Base-by-base conservation (phyloP, 2,329 filamentous ascomycete species). In the Trichoderma sp. region DNA sequence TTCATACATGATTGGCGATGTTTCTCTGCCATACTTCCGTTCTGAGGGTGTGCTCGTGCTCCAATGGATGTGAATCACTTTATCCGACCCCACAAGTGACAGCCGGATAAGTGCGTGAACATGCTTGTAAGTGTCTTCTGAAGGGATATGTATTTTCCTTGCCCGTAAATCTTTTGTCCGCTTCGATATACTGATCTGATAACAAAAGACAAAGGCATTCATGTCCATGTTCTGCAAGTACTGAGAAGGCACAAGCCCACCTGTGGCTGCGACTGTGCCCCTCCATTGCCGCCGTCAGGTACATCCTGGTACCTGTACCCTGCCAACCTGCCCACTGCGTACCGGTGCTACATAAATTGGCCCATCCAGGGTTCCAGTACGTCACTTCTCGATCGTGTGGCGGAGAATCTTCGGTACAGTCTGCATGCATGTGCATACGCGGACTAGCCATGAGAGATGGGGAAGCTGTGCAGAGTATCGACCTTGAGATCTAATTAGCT, bases 351-450 rank as follows among this genome's bases (percentile, higher is more conserved):
- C 34, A 53, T 11, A 24, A 36, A 14, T 39, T 28, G 21, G 12
- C n/a, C 36, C 66, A 32, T 26, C n/a, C n/a, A 56, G 12, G 28
- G 39, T 15, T 64, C 26, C 56, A 69, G 57, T 70, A 70, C 67
- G 67, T 70, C 67, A 70, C 67, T 62, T 24, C 21, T 53, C 28
- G 39, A 70, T 60, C 12, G 36, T 53, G 36, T 15, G n/a, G 14
- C 71, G 71, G 71, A 70, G 66, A 65, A 72, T 71, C 71, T 15
- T 70, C 71, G 71, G 71, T 51, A 58, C 58, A 43, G 43, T 39
- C 24, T 28, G 62, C 69, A 70, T 69, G 65, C 58, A 70, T 62
- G 57, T 58, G 62, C 60, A 70, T 70, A 71, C 67, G 71, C 71
- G 71, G 71, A 70, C 24, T 43, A 69, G 34, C 30, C 53, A 36